Conservation (phyloP, 495 filamentous ascomycete species). For the Letharia lupina region DNA sequence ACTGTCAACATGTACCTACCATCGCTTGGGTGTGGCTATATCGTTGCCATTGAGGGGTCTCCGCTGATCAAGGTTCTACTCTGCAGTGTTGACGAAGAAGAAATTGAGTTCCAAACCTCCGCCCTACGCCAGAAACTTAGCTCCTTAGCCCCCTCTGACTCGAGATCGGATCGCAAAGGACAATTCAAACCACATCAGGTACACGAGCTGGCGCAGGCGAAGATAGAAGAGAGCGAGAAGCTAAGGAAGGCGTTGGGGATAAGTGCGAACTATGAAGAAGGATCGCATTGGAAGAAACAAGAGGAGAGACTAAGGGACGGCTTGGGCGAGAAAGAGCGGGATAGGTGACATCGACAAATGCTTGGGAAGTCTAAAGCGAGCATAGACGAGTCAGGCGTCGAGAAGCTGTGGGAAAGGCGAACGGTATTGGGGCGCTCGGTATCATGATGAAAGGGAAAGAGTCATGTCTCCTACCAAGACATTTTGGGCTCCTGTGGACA, state of each 20-base stretch:
- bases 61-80: background rate
- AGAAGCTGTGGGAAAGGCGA: no score
- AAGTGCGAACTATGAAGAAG: slow-evolving; percentile 78
- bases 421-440: background rate
- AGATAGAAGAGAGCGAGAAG: slow-evolving; percentile 91
- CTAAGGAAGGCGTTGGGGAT: slow-evolving; percentile 85
- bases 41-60: background rate
- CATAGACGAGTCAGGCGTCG: background rate
- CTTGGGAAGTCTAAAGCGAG: background rate
- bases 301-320: slow-evolving; percentile 61
- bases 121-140: slow-evolving; percentile 56
- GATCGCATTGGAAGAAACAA: slow-evolving; percentile 61
- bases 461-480: background rate
- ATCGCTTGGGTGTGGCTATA: background rate
- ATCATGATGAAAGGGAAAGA: background rate
- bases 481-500: no score
- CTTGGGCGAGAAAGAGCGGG: slow-evolving; percentile 37
- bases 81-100: slow-evolving; percentile 63
- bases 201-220: slow-evolving; percentile 90
- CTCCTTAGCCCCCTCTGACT: slow-evolving; percentile 31
- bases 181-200: slow-evolving; percentile 85
- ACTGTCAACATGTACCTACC: slow-evolving; percentile 1
- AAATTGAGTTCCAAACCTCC: slow-evolving; percentile 61
- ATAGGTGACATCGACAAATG: slow-evolving; percentile 9
- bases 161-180: slow-evolving; percentile 31